Evolutionary conservation across 2,329 filamentous ascomycete species (phyloP).

Genomic region (Trichoderma breve): DNA sequence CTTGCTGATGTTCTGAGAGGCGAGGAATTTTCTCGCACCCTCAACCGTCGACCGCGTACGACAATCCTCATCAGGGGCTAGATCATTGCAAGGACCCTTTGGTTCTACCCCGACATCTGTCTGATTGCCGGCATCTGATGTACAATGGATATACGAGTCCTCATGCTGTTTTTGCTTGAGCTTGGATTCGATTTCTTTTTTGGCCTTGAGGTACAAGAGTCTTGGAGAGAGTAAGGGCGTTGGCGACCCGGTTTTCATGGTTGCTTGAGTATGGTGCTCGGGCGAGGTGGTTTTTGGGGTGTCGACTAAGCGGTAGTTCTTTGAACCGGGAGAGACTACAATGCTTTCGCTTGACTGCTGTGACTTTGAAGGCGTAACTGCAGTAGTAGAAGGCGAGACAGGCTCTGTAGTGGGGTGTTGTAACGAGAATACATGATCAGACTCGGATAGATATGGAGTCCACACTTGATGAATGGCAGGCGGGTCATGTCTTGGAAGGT

Average conservation of each 20-base stretch:
- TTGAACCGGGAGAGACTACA: constrained; percentile 13
- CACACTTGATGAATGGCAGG: constrained; percentile 25
- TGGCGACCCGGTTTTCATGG: neutral
- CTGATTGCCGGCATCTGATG: neutral
- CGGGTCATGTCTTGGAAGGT: neutral
- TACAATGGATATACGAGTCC: neutral
- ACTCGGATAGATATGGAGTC: constrained; percentile 48
- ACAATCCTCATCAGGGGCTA: constrained; percentile 17
- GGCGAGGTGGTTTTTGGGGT: neutral
- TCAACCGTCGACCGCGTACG: constrained; percentile 18
- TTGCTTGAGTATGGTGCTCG: neutral
- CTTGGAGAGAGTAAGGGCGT: constrained; percentile 3
- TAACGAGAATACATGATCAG: constrained; percentile 47
- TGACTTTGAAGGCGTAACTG: constrained; percentile 1
- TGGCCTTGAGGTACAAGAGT: constrained; percentile 25
- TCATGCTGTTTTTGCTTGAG: constrained; percentile 20
- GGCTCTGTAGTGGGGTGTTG: constrained; percentile 35
- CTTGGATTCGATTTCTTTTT: constrained; percentile 28
- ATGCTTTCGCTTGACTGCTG: constrained; percentile 18
- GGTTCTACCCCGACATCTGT: neutral
- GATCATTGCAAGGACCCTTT: neutral
- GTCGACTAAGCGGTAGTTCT: neutral
- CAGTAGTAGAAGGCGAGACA: neutral
- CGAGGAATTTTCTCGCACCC: constrained; percentile 22
- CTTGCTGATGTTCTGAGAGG: constrained; percentile 26